These are phyloP conservation scores for Globisporangium carolinianum DNA, from an alignment of 352 stramenopile species.

Conservation along the genomic window DNA sequence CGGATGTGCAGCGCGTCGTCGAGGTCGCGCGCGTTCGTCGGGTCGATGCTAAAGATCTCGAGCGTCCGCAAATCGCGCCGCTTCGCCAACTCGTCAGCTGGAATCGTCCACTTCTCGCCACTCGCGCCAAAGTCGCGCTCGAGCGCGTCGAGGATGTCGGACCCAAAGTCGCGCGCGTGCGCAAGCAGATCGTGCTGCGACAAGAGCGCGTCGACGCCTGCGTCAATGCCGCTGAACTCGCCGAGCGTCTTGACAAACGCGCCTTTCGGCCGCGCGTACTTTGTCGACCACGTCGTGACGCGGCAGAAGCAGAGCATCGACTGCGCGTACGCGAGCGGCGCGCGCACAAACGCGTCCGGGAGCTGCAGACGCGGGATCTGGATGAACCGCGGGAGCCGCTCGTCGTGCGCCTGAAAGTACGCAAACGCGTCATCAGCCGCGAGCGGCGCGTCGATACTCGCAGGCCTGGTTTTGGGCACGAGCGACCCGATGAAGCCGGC, in stretches of 20 bases:
- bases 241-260: conserved; percentile 74
- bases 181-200: conserved; percentile 86
- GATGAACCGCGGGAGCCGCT: conserved; percentile 55
- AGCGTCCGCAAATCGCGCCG: conserved; percentile 87
- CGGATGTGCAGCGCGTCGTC: conserved; percentile 95
- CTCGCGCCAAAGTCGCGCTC: conserved; percentile 74
- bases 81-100: conserved; percentile 66
- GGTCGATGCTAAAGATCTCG: conserved; percentile 97
- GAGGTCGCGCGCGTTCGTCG: conserved; percentile 94
- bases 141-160: conserved; percentile 50
- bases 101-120: conserved; percentile 73
- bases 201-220: conserved; percentile 89
- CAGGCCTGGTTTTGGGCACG: conserved; percentile 42
- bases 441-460: conserved; percentile 24
- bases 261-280: conserved; percentile 53
- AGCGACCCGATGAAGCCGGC: conserved; percentile 58
- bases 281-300: conserved; percentile 58
- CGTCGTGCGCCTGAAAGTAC: conserved; percentile 69
- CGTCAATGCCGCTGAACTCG: conserved; percentile 76
- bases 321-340: conserved; percentile 50
- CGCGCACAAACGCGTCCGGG: conserved; percentile 55
- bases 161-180: conserved; percentile 60
- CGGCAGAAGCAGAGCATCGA: conserved; percentile 72
- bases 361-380: conserved; percentile 65
- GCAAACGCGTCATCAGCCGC: conserved; percentile 48